Base-by-base conservation (phyloP, 441 rosid genomes). In the Raphanus hybrid region DNA sequence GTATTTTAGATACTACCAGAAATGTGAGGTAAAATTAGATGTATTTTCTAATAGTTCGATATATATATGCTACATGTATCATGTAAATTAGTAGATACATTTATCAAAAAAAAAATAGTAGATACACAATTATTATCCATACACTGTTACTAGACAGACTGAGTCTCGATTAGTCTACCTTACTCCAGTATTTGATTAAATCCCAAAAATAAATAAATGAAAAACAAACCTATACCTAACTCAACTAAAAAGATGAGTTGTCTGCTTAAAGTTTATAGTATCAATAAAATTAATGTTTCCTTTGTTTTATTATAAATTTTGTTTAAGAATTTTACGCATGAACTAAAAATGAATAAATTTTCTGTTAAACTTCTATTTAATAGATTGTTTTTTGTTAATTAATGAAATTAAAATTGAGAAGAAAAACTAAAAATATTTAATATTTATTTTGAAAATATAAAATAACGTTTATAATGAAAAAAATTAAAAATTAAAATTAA, bases 41-140 rank as follows among this genome's bases (percentile, higher is more conserved):
- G 43, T 11, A 10, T 26, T 59, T 27, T 27, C 8, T 67, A 67
- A 43, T 20, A n/a, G 39, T 67, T 64, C 12, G 12, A 37, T 37
- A 37, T 48, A 29, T 50, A n/a, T 18, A 34, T 15, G 23, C 54
- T n/a, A 6, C 63, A 66, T 39, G 50, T 66, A 65, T 16, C 34
- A 73, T 37, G 57, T 65, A 67, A 59, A 48, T 34, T 8, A 12
- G 4, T 62, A 62, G 64, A 70, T 76, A 39, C 75, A 70, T 23
- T 23, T 23, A 23, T 23, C 26, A 23, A 23, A 23, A 23, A 23
- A 23, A 23, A 23, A 23, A 1, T 8, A 12, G 4, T 62, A 62
- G 64, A 70, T 76, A 39, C 75, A 70, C 50, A 64, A 64, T 70
- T 64, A 37, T 77, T 70, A 77, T 77, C 39, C 39, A 35, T 77